Evolutionary conservation across 345 rosid species (phyloP), one percentile per base, ranked within the genome.

Genomic region (Salix exigua): DNA sequence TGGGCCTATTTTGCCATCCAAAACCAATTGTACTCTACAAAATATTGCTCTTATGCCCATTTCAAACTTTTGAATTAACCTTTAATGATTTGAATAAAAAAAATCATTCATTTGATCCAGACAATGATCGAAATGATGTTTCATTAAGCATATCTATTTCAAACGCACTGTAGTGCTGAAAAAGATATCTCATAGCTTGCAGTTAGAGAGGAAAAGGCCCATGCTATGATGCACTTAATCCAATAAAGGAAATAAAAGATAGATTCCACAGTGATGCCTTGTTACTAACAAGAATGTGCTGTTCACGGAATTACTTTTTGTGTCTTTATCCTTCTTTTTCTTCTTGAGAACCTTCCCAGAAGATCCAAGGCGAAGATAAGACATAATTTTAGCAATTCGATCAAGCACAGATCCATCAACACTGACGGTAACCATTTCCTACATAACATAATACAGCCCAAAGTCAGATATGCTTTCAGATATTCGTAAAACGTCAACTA

Each of bases 321-420:
- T 70, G 71, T 91, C 97, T 86, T 85, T 96, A 71, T 96, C 98
- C 82, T 93, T 96, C 94, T 88, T 96, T 86, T 96, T 96, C 97
- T 93, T 95, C 92, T 96, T 96, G 66, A 93, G 93, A 81, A 96
- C 96, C 90, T 96, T 93, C 75, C 99, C 99, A 46, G 99, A 92
- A 78, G 99, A 92, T 77, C 98, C 98, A 81, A 93, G 99, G 77
- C 99, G 98, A 82, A 96, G 98, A 84, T 96, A 96, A 40, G 92
- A 85, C 97, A 96, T 90, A 75, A 96, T 93, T 84, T 93, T 96
- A 61, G 97, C 91, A 83, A 96, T 96, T 68, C 97, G 90, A 87
- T 96, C 99, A 74, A 96, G 91, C 76, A 96, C 98, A 73, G 99
- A 92, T 75, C 96, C 97, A 84, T 96, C 98, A 80, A 96, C 98